phyloP scores from a whole-genome alignment of 306 rosid genomes.

The Cotoneaster glaucophyllus region DNA sequence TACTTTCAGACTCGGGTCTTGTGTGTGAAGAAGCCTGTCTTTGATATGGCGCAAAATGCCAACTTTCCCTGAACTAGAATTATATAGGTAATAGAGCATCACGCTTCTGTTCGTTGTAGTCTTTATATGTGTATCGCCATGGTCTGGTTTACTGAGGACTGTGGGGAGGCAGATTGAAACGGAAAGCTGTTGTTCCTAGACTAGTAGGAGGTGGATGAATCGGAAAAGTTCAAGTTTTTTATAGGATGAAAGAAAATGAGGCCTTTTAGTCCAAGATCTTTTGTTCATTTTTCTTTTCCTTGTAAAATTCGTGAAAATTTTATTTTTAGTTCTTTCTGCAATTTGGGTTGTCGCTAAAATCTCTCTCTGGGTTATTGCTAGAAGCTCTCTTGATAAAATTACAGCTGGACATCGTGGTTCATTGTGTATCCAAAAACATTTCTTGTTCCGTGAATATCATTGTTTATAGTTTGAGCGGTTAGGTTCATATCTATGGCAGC shows the following conservation, averaged over 20 bases:
- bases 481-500: not conserved
- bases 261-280: not conserved
- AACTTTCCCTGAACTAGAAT: not conserved
- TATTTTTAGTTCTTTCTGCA: not conserved
- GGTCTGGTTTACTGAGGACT: constrained; percentile 2
- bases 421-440: not conserved
- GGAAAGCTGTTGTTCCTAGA: not conserved
- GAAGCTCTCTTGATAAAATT: not conserved
- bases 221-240: not conserved
- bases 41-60: not conserved
- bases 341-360: not conserved
- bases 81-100: not conserved
- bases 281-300: not conserved
- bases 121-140: not conserved
- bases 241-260: not conserved
- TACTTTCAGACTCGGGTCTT: not conserved
- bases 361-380: not conserved
- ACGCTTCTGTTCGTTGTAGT: not conserved
- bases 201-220: constrained; percentile 3
- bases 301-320: not conserved
- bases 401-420: not conserved
- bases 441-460: not conserved
- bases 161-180: not conserved
- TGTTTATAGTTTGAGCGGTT: not conserved
- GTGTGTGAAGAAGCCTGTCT: not conserved